Evolutionary conservation across 1,284 basidiomycete species (phyloP), one percentile per base, ranked within the genome.

Genomic region (Naganishia sp.): DNA sequence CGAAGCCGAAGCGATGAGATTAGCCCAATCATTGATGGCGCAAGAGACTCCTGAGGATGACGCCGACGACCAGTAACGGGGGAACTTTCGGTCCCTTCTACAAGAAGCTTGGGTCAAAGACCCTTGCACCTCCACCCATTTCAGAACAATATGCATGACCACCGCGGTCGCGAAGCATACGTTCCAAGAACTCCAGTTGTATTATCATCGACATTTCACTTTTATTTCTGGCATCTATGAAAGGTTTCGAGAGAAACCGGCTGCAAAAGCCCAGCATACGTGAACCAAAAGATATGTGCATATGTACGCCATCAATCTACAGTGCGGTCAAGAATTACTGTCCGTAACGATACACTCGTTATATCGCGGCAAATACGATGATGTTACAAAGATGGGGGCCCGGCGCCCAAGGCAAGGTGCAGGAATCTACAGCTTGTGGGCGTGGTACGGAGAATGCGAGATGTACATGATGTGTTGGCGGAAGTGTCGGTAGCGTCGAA

Each of bases 1-100:
- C 65, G 92, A 94, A 78, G 92, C 90, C 1, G 90, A 92, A 75
- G 92, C 90, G 42, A 92, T 94, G 90, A 91, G 90, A 86, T 70
- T 74, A 68, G 76, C 76, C 15, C 75, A 72, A 49, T 52, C 64
- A 5, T 44, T 66, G 48, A 65, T 68, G 50, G 68, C 64, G 18
- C 57, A 68, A 48, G 68, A 66, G 42, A 55, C 43, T 2, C 42
- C 54, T 23, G 53, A 66, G 13, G 67, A 68, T 48, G 68, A 65
- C 9, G 53, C n/a, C 23, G 48, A 31, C 3, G 45, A 52, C 11
- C 53, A 55, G 33, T 55, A 53, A 31, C n/a, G 16, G 36, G 6
- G 36, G 31, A 53, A 53, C 15, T 16, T 11, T 36, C 7, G 10
- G 16, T 18, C 16, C 4, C 0, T 7, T 16, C n/a, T n/a, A 18